Percentiles rank a stretch among this genome's conserved stretches.
Conservation (phyloP, 129 eudicot genomes). For the Artemisia annua region DNA sequence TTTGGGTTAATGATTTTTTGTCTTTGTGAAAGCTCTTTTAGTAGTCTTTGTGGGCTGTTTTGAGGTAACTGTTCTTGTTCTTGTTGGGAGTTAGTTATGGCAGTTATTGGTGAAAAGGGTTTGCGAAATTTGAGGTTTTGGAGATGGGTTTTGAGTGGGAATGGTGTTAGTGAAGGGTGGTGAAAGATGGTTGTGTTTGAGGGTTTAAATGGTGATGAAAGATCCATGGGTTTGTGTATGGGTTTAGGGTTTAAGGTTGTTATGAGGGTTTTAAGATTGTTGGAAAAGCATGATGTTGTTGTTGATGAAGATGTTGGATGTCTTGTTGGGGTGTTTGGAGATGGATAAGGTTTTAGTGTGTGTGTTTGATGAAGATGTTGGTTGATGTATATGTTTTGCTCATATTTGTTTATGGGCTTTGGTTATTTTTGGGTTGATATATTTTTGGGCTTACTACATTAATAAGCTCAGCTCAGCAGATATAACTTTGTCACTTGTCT, state of each 20-base stretch:
- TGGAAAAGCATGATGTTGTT: slow-evolving; percentile 24
- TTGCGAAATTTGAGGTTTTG: slow-evolving; percentile 35
- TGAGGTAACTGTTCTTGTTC: slow-evolving; percentile 54
- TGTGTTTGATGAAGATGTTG: background rate
- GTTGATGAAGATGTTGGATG: slow-evolving; percentile 31
- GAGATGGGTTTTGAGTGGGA: slow-evolving; percentile 60
- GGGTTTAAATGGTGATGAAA: slow-evolving; percentile 40
- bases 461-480: slow-evolving; percentile 2
- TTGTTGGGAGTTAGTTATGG: slow-evolving; percentile 46
- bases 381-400: background rate
- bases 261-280: slow-evolving; percentile 1
- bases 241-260: slow-evolving; percentile 14
- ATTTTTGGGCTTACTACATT: background rate
- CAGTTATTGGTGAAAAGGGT: slow-evolving; percentile 41
- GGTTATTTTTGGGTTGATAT: background rate
- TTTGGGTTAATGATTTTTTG: slow-evolving; percentile 67
- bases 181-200: slow-evolving; percentile 47
- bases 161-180: slow-evolving; percentile 55
- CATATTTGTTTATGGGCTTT: slow-evolving; percentile 16
- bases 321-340: slow-evolving; percentile 49
- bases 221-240: slow-evolving; percentile 33
- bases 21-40: slow-evolving; percentile 79
- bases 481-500: no score
- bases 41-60: slow-evolving; percentile 88
- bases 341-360: slow-evolving; percentile 44